Conservation (phyloP, 495 filamentous ascomycete genomes). For the Trichodelitschia bisporula region DNA sequence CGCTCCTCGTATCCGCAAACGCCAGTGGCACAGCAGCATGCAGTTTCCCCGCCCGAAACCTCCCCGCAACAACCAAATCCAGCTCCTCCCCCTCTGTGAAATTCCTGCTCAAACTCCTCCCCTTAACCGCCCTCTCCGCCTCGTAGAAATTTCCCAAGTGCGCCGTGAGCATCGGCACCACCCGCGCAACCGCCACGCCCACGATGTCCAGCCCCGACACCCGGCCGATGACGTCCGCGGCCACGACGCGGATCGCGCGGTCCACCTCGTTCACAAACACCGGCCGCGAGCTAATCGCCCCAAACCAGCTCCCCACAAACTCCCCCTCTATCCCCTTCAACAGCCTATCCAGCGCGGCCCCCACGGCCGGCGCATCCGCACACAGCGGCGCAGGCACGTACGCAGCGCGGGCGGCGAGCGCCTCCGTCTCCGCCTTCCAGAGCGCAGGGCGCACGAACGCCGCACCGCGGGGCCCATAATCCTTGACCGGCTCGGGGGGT, state of each 20-base stretch:
- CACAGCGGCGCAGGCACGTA: conserved; percentile 40
- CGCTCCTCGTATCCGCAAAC: conserved; percentile 53
- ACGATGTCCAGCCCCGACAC: conserved; percentile 51
- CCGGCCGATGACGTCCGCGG: conserved; percentile 42
- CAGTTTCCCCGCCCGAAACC: conserved; percentile 71
- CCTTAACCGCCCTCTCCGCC: conserved; percentile 68
- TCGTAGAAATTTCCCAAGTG: conserved; percentile 81
- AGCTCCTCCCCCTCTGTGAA: conserved; percentile 94
- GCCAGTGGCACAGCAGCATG: conserved; percentile 71
- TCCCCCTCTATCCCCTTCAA: conserved; percentile 57
- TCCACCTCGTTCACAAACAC: conserved; percentile 72
- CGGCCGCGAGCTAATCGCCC: conserved; percentile 55
- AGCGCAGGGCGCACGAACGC: conserved; percentile 35
- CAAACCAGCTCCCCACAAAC: conserved; percentile 77
- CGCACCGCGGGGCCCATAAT: conserved; percentile 10
- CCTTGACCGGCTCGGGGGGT: conserved; percentile 17
- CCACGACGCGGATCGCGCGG: conserved; percentile 45
- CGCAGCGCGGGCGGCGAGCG: conserved; percentile 19
- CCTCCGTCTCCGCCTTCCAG: conserved; percentile 45
- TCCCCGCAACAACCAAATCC: conserved; percentile 76
- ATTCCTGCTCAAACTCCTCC: conserved; percentile 61
- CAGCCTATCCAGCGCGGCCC: conserved; percentile 55
- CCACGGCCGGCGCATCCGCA: conserved; percentile 53
- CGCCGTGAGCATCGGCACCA: conserved; percentile 73
- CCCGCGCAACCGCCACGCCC: conserved; percentile 49